Evolutionary conservation across 495 filamentous ascomycete species (phyloP).

Genomic region (Viridothelium virens): DNA sequence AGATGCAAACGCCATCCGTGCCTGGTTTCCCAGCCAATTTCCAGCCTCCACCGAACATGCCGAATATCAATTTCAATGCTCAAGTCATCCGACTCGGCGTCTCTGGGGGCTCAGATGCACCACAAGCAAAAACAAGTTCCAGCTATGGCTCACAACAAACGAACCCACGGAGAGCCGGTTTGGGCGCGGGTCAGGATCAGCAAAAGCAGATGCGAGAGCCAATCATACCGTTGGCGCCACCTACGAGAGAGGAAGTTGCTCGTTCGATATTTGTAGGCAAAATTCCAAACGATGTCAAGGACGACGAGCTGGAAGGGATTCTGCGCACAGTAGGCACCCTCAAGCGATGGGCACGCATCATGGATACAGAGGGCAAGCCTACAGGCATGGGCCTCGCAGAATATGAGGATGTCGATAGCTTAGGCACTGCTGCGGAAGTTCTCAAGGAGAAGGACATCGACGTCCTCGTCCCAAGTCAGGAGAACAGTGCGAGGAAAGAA

Average conservation of each 20-base stretch:
- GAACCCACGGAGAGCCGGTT: constrained; percentile 32
- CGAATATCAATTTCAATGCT: constrained; percentile 96
- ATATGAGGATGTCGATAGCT: constrained; percentile 85
- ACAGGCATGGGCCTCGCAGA: constrained; percentile 94
- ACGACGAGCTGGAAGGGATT: constrained; percentile 77
- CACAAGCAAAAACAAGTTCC: not conserved
- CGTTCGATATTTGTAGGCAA: constrained; percentile 85
- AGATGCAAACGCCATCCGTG: constrained; percentile 60
- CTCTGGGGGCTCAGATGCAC: not conserved
- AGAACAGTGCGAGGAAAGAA: constrained; percentile 39
- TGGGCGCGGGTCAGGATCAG: constrained; percentile 51
- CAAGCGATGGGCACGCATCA: constrained; percentile 75
- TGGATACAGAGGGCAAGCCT: constrained; percentile 73
- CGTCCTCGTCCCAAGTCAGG: constrained; percentile 71
- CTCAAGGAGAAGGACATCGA: constrained; percentile 63
- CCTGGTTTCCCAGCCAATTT: constrained; percentile 75
- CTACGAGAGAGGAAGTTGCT: constrained; percentile 81
- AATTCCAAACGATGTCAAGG: constrained; percentile 69
- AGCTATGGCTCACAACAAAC: not conserved
- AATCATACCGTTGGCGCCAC: constrained; percentile 72
- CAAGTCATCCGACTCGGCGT: constrained; percentile 85
- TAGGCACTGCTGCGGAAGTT: constrained; percentile 78
- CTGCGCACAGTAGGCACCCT: constrained; percentile 69
- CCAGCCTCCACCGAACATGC: constrained; percentile 89
- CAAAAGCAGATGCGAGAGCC: constrained; percentile 52